Conservation (phyloP, 768 basidiomycete species). For the Lactifluus piperatus region DNA sequence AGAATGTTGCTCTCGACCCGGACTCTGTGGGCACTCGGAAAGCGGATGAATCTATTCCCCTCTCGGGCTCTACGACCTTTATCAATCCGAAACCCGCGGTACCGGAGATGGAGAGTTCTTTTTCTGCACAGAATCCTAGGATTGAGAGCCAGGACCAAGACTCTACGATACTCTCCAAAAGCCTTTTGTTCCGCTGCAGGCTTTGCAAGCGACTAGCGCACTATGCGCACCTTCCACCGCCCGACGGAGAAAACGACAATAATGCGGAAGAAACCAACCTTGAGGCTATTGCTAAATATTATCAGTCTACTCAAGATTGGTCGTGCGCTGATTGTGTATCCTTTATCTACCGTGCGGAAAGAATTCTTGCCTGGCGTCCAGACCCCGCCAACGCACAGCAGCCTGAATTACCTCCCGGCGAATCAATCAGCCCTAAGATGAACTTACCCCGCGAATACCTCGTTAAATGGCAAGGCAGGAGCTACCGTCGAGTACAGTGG, state of each 20-base stretch:
- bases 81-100: not conserved
- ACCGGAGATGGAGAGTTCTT: not conserved
- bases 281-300: slow-evolving; percentile 48
- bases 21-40: slow-evolving; percentile 26
- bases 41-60: not conserved
- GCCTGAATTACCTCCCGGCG: slow-evolving; percentile 31
- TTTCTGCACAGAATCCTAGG: not conserved
- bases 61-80: not conserved
- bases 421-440: slow-evolving; percentile 44
- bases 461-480: slow-evolving; percentile 77
- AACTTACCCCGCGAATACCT: slow-evolving; percentile 84
- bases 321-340: slow-evolving; percentile 72
- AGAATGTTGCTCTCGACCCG: slow-evolving; percentile 44
- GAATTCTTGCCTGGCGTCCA: slow-evolving; percentile 88
- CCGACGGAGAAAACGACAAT: slow-evolving; percentile 30
- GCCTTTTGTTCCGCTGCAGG: slow-evolving; percentile 73
- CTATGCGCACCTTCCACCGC: slow-evolving; percentile 60
- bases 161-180: slow-evolving; percentile 17
- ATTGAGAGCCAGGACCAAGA: not conserved
- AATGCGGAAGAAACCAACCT: slow-evolving; percentile 22
- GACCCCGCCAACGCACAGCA: slow-evolving; percentile 61
- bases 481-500: slow-evolving; percentile 78
- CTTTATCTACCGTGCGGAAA: slow-evolving; percentile 61
- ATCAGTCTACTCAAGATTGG: slow-evolving; percentile 51
- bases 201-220: slow-evolving; percentile 79